A percentile compares a stretch with the other conserved stretches of the same genome.
phyloP scores from a whole-genome alignment of 345 rosid species.

The Trapa incisa region DNA sequence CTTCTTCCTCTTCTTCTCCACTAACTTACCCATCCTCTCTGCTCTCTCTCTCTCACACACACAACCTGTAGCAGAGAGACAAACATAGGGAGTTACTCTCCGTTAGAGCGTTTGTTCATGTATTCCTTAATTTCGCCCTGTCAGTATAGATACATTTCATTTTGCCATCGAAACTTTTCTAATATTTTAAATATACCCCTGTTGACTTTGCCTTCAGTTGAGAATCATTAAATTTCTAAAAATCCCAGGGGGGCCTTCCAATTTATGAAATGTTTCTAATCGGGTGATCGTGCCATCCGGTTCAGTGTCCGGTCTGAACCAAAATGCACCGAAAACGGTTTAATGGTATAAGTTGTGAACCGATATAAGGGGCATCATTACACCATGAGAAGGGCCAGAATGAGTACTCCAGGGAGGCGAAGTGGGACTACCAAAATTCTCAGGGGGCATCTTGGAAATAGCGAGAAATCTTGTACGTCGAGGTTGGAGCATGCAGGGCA shows the following conservation, averaged over 20 bases:
- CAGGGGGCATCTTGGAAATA: neutral
- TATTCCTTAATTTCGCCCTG: neutral
- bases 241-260: too few species aligned
- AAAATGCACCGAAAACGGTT: too few species aligned
- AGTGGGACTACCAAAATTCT: neutral
- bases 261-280: too few species aligned
- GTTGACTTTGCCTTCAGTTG: too few species aligned
- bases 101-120: neutral
- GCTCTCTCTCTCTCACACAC: conserved; percentile 1
- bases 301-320: too few species aligned
- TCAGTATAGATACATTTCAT: neutral
- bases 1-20: conserved; percentile 42
- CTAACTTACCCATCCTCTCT: conserved; percentile 31
- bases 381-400: too few species aligned
- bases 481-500: conserved; percentile 1
- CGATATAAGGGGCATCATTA: too few species aligned
- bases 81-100: conserved; percentile 4
- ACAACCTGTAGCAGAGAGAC: neutral
- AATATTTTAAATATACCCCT: too few species aligned
- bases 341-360: too few species aligned
- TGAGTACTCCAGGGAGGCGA: neutral
- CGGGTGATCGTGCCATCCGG: too few species aligned
- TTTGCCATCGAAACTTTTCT: neutral
- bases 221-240: too few species aligned
- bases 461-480: neutral